These are phyloP conservation scores for Cardamine chenopodiifolia DNA, from an alignment of 345 rosid species.

Conservation along the genomic window DNA sequence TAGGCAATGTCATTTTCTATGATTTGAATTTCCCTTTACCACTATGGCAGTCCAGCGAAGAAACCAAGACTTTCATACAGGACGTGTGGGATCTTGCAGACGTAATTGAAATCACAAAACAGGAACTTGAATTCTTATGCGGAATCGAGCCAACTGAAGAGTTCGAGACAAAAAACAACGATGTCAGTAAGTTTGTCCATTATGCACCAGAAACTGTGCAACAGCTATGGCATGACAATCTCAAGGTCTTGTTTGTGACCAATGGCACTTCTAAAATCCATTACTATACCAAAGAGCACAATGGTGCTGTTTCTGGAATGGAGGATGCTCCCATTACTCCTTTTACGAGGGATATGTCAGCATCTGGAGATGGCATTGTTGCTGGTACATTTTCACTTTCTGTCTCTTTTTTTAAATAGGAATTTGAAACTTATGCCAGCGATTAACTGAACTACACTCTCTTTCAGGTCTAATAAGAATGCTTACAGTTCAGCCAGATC, in stretches of 20 bases:
- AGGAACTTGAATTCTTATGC: constrained; percentile 86
- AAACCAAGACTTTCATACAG: constrained; percentile 66
- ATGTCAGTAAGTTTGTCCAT: constrained; percentile 67
- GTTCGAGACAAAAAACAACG: constrained; percentile 66
- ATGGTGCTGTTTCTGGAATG: constrained; percentile 77
- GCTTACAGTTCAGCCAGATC: constrained; percentile 75
- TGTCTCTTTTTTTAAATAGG: neutral
- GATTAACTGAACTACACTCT: constrained; percentile 18
- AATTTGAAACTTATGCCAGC: neutral
- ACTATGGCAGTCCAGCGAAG: constrained; percentile 77
- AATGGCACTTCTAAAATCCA: constrained; percentile 93
- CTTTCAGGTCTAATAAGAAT: constrained; percentile 78
- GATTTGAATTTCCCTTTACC: constrained; percentile 87
- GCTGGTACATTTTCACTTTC: constrained; percentile 58
- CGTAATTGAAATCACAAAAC: constrained; percentile 78
- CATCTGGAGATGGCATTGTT: constrained; percentile 91
- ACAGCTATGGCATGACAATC: constrained; percentile 83
- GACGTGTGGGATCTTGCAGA: constrained; percentile 78
- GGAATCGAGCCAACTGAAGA: constrained; percentile 72
- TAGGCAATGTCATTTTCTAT: constrained; percentile 72
- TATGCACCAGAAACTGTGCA: constrained; percentile 62
- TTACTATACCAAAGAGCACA: constrained; percentile 74
- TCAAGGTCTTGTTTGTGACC: constrained; percentile 77
- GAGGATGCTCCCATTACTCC: constrained; percentile 86
- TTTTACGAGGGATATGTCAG: constrained; percentile 79